Percentiles rank a stretch among this genome's conserved stretches.
phyloP scores from a whole-genome alignment of 225 moss, liverwort and hornwort genomes.

The Bryoerythrophyllum caledonicum region DNA sequence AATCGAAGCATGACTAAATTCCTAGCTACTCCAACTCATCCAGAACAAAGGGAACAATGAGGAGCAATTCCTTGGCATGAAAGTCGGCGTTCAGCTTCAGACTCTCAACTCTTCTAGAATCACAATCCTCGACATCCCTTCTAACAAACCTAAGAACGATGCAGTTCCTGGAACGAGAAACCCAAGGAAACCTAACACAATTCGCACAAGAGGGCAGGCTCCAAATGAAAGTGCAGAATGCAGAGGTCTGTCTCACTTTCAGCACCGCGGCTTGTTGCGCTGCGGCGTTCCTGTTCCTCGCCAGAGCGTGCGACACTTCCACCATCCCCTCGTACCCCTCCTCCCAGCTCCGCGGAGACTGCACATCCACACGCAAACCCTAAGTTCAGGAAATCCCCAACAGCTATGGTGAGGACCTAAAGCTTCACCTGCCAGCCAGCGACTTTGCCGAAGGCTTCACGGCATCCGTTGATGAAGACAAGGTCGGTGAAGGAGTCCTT shows the following conservation, averaged over 20 bases:
- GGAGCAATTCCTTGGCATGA: constrained; percentile 1
- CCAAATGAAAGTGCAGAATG: not conserved
- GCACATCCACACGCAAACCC: constrained; percentile 23
- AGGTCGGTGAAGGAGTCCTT: constrained; percentile 83
- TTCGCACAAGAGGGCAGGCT: not conserved
- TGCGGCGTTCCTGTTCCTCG: constrained; percentile 64
- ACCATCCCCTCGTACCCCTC: constrained; percentile 96
- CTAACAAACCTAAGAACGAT: not conserved
- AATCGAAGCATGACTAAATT: not conserved
- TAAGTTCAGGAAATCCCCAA: not conserved
- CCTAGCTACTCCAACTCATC: not conserved
- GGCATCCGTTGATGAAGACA: constrained; percentile 84
- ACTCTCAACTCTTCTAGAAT: not conserved
- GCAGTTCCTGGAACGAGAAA: no score
- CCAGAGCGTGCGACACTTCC: constrained; percentile 89
- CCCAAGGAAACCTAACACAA: not conserved
- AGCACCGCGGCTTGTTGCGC: constrained; percentile 87
- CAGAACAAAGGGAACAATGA: not conserved
- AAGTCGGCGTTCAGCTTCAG: no score
- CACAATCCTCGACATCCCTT: not conserved
- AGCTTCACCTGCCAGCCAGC: constrained; percentile 80
- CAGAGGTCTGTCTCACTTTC: constrained; percentile 40
- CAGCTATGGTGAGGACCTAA: no score
- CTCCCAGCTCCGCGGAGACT: constrained; percentile 86
- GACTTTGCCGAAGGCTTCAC: constrained; percentile 76